Evolutionary conservation across 2,329 filamentous ascomycete species (phyloP).

Genomic region (Ophiostoma perfectum): DNA sequence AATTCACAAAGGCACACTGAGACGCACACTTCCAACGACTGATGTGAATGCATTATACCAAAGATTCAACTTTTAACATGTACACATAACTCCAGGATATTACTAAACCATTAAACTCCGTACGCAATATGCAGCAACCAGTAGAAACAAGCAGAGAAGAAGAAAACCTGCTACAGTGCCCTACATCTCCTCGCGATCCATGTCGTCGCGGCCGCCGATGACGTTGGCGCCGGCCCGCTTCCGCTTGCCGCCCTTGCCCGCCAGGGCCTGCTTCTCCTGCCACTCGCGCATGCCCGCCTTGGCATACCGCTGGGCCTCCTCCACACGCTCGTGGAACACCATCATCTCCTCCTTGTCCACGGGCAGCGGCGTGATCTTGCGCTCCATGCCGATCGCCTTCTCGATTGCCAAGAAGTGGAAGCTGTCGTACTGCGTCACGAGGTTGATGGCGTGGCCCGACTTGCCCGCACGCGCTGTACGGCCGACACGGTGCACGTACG

Average conservation of each 20-base stretch:
- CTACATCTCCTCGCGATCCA: slow-evolving; percentile 71
- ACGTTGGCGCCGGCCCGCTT: slow-evolving; percentile 41
- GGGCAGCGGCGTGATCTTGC: slow-evolving; percentile 62
- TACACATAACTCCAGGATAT: no score
- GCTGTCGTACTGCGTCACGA: slow-evolving; percentile 84
- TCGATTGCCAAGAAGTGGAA: slow-evolving; percentile 79
- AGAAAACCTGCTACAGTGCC: neutral
- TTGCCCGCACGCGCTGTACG: slow-evolving; percentile 84
- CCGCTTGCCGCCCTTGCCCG: slow-evolving; percentile 35
- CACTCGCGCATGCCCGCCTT: slow-evolving; percentile 72
- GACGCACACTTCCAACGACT: no score
- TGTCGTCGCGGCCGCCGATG: slow-evolving; percentile 46
- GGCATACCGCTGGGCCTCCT: slow-evolving; percentile 76
- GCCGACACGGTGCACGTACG: slow-evolving; percentile 84
- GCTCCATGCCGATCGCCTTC: slow-evolving; percentile 64
- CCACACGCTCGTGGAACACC: slow-evolving; percentile 69
- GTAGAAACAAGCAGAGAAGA: neutral
- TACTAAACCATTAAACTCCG: slow-evolving; percentile 3
- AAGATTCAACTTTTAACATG: no score
- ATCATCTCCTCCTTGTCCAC: slow-evolving; percentile 78
- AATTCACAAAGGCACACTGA: no score
- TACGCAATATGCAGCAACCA: no score
- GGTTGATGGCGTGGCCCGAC: slow-evolving; percentile 69
- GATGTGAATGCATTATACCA: no score
- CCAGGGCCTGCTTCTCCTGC: slow-evolving; percentile 46